Evolutionary conservation across 2,329 filamentous ascomycete genomes (phyloP).

Genomic region (Colletotrichum horii): DNA sequence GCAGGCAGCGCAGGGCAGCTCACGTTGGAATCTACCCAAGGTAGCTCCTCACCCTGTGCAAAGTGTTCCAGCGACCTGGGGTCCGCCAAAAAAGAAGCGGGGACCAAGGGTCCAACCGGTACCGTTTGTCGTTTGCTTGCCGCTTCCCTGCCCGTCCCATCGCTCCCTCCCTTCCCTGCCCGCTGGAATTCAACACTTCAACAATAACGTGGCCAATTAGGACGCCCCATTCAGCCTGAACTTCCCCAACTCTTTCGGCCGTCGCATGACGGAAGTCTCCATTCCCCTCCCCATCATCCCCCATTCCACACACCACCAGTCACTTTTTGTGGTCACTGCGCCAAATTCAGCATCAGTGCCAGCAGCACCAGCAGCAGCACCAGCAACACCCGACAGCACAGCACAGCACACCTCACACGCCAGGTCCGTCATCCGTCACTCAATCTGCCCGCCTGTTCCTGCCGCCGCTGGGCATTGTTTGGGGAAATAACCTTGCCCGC

Average conservation of each 20-base stretch:
- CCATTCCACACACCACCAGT: conserved; percentile 9
- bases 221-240: conserved; percentile 18
- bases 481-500: neutral
- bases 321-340: neutral
- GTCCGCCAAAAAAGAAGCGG: conserved; percentile 12
- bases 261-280: conserved; percentile 23
- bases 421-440: neutral
- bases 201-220: conserved; percentile 26
- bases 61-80: neutral
- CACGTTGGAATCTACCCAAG: no score
- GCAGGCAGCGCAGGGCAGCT: neutral
- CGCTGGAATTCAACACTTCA: conserved; percentile 29
- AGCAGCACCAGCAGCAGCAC: neutral
- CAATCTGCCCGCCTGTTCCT: conserved; percentile 8
- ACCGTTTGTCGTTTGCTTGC: conserved; percentile 6
- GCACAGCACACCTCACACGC: neutral
- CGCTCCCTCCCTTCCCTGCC: conserved; percentile 15
- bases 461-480: conserved; percentile 12
- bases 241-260: conserved; percentile 34
- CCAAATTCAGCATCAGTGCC: neutral
- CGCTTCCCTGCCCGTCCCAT: conserved; percentile 12
- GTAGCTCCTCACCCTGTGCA: neutral
- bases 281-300: conserved; percentile 13
- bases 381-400: neutral
- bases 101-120: conserved; percentile 11